Evolutionary conservation across 306 rosid species (phyloP).

Genomic region (Hippophae tibetana): DNA sequence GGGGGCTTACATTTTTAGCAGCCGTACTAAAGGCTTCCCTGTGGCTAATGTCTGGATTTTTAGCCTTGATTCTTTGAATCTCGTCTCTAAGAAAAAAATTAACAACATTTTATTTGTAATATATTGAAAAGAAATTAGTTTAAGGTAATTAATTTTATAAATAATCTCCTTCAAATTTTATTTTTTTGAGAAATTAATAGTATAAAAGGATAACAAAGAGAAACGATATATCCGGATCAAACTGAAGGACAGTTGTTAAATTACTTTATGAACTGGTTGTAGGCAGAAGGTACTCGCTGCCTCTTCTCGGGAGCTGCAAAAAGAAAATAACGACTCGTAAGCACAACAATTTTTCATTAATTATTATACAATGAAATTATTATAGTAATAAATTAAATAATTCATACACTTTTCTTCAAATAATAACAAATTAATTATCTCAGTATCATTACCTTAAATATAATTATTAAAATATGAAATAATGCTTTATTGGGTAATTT

Average conservation of each 20-base stretch:
- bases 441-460: not conserved
- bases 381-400: no score
- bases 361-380: no score
- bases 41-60: conserved; percentile 91
- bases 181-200: not conserved
- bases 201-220: not conserved
- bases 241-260: conserved; percentile 4
- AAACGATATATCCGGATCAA: conserved; percentile 1
- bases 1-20: conserved; percentile 65
- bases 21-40: conserved; percentile 98
- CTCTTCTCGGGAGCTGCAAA: conserved; percentile 99
- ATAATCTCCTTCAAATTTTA: no score
- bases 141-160: no score
- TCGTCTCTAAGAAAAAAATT: conserved; percentile 56
- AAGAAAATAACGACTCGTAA: conserved; percentile 49
- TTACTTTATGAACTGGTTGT: conserved; percentile 98
- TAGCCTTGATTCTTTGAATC: conserved; percentile 98
- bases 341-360: not conserved
- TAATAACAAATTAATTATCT: no score
- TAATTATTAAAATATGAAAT: not conserved
- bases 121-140: no score
- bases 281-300: conserved; percentile 99
- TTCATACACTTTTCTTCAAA: no score
- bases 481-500: not conserved
- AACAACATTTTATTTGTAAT: not conserved